phyloP scores from a whole-genome alignment of 345 rosid species.

The Zanthoxylum bungeanum region DNA sequence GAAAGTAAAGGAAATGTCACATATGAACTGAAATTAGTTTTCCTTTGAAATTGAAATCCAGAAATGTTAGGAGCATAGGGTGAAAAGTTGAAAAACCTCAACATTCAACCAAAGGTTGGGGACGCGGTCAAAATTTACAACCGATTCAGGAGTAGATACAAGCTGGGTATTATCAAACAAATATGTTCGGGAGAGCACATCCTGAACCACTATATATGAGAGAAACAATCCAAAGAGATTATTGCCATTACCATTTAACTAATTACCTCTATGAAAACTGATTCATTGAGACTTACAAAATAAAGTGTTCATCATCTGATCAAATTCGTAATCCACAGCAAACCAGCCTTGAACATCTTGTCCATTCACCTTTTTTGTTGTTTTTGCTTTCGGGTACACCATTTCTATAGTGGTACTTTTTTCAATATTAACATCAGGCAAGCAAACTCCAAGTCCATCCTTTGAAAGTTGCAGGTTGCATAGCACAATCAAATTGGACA shows the following conservation, averaged over 20 bases:
- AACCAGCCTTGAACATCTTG: slow-evolving; percentile 61
- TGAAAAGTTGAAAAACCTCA: slow-evolving; percentile 39
- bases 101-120: slow-evolving; percentile 71
- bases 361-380: slow-evolving; percentile 55
- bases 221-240: background rate
- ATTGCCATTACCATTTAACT: background rate
- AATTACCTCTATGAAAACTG: background rate
- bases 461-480: slow-evolving; percentile 74
- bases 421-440: slow-evolving; percentile 51
- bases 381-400: slow-evolving; percentile 33
- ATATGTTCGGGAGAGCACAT: slow-evolving; percentile 43
- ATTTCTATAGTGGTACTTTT: slow-evolving; percentile 47
- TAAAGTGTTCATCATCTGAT: slow-evolving; percentile 31
- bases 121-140: slow-evolving; percentile 25
- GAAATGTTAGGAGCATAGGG: background rate
- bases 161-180: slow-evolving; percentile 45
- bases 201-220: slow-evolving; percentile 53
- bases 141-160: slow-evolving; percentile 49
- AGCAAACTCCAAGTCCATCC: slow-evolving; percentile 66
- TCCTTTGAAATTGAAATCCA: background rate
- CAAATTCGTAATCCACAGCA: slow-evolving; percentile 39
- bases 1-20: background rate
- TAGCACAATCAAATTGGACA: slow-evolving; percentile 34
- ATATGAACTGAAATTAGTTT: background rate
- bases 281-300: slow-evolving; percentile 30